These are phyloP conservation scores for Pleurotus eryngii DNA, from an alignment of 768 basidiomycete genomes.

Conservation along the genomic window DNA sequence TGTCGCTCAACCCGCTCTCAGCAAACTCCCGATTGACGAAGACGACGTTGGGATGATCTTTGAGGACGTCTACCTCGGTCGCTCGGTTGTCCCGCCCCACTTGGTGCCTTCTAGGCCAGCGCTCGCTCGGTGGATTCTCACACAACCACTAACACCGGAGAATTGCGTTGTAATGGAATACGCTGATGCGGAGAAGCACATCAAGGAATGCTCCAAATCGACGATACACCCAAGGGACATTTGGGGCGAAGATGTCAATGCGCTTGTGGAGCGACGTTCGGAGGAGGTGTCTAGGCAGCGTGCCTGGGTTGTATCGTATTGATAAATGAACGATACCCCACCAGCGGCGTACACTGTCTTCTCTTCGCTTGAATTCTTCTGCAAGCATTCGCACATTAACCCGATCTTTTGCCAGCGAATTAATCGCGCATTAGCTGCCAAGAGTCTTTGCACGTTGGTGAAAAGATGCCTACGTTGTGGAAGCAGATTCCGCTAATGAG, in stretches of 20 bases:
- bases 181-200: slow-evolving; percentile 69
- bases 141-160: slow-evolving; percentile 58
- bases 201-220: slow-evolving; percentile 34
- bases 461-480: too few species aligned
- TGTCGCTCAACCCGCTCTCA: slow-evolving; percentile 22
- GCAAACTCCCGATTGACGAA: slow-evolving; percentile 75
- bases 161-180: slow-evolving; percentile 86
- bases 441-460: background rate
- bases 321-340: background rate
- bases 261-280: slow-evolving; percentile 53
- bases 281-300: slow-evolving; percentile 56
- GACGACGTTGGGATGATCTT: slow-evolving; percentile 82
- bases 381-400: background rate
- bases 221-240: slow-evolving; percentile 45
- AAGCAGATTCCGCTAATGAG: background rate
- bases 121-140: slow-evolving; percentile 79
- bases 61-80: slow-evolving; percentile 82
- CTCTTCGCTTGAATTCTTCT: background rate
- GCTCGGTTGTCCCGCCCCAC: slow-evolving; percentile 77
- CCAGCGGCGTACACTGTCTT: background rate
- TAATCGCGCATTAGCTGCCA: background rate
- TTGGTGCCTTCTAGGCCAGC: slow-evolving; percentile 69
- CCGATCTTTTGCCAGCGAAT: too few species aligned
- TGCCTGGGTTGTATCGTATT: slow-evolving; percentile 43
- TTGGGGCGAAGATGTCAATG: slow-evolving; percentile 67